phyloP scores from a whole-genome alignment of 2,329 filamentous ascomycete genomes.

The Trichoderma breve region DNA sequence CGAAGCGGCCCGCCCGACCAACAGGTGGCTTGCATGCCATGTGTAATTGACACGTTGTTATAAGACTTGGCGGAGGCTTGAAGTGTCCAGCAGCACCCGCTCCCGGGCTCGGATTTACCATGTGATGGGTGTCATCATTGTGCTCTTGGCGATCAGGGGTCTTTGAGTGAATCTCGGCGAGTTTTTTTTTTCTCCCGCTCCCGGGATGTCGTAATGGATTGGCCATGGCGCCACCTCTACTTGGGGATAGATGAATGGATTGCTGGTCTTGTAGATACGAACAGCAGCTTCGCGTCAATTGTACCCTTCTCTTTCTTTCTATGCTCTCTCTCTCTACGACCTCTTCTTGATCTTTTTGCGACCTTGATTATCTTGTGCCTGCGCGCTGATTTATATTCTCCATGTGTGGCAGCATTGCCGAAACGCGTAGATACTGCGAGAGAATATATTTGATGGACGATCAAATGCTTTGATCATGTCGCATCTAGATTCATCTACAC shows the following conservation, averaged over 20 bases:
- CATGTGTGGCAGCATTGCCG: background rate
- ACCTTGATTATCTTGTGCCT: background rate
- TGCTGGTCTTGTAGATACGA: no score
- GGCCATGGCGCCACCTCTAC: background rate
- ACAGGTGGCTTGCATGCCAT: background rate
- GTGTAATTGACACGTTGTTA: background rate
- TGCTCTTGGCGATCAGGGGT: background rate
- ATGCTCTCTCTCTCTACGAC: no score
- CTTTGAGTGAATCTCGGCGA: background rate
- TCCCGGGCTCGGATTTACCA: background rate
- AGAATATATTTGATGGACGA: background rate
- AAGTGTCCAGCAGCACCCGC: background rate
- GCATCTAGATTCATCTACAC: background rate
- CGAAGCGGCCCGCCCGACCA: background rate
- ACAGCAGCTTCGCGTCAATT: background rate
- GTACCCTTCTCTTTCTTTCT: fast-evolving
- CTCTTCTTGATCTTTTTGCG: background rate
- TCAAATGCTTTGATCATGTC: background rate
- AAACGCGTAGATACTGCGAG: background rate
- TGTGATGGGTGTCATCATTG: background rate
- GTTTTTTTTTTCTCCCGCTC: background rate
- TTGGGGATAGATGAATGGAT: background rate
- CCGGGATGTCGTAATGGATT: background rate
- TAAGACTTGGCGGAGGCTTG: background rate
- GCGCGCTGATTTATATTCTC: background rate